Evolutionary conservation across 1,284 basidiomycete species (phyloP).

Genomic region (Moesziomyces antarcticus): DNA sequence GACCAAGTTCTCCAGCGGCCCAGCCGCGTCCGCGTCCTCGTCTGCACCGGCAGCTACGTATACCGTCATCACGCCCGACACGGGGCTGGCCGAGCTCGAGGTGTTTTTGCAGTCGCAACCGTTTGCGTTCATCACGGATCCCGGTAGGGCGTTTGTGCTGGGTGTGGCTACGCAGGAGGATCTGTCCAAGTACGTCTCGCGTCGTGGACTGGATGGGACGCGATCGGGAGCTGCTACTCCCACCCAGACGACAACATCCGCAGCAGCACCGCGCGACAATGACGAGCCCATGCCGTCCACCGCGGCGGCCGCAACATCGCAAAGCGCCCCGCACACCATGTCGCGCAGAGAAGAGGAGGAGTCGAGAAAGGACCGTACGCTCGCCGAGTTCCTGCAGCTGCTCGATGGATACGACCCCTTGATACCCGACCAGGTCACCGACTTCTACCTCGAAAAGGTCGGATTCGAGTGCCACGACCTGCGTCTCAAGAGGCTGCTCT

Average conservation of each 20-base stretch:
- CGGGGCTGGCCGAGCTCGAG: slow-evolving; percentile 63
- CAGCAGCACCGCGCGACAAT: slow-evolving; percentile 11
- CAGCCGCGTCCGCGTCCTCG: slow-evolving; percentile 16
- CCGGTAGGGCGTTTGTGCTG: slow-evolving; percentile 54
- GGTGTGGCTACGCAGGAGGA: slow-evolving; percentile 62
- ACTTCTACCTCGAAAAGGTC: slow-evolving; percentile 94
- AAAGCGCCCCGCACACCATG: slow-evolving; percentile 45
- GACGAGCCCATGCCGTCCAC: slow-evolving; percentile 44
- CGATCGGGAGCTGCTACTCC: slow-evolving; percentile 43
- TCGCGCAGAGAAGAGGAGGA: slow-evolving; percentile 76
- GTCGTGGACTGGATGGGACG: slow-evolving; percentile 48
- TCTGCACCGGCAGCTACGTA: slow-evolving; percentile 36
- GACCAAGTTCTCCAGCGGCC: slow-evolving; percentile 52
- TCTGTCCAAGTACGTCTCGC: slow-evolving; percentile 54
- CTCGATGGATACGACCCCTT: slow-evolving; percentile 96
- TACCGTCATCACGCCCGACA: slow-evolving; percentile 62
- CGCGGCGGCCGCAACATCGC: slow-evolving; percentile 29
- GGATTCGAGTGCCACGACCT: slow-evolving; percentile 94
- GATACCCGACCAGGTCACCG: slow-evolving; percentile 97
- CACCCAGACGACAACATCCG: slow-evolving; percentile 28
- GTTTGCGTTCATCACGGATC: slow-evolving; percentile 65
- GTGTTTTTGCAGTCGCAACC: slow-evolving; percentile 60
- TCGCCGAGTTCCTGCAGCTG: slow-evolving; percentile 94
- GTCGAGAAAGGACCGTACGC: slow-evolving; percentile 78
- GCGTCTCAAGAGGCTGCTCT: slow-evolving; percentile 82